These are phyloP conservation scores for Cryptosporidium meleagridis DNA, from an alignment of 169 alveolate genomes.

Conservation along the genomic window DNA sequence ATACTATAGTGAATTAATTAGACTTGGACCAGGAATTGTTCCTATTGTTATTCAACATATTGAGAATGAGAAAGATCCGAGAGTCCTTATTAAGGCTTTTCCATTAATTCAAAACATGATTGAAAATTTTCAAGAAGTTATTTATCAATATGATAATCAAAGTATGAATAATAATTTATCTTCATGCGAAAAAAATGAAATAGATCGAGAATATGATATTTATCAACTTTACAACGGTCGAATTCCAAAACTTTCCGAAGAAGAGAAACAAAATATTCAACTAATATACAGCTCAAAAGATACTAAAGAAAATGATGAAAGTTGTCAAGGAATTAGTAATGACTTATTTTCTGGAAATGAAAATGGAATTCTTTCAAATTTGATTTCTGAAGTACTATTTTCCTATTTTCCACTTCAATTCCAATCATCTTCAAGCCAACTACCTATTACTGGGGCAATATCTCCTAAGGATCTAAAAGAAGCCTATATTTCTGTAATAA, in stretches of 20 bases:
- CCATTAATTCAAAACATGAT: constrained; percentile 25
- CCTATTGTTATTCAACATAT: constrained; percentile 62
- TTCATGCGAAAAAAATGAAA: neutral
- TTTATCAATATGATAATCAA: constrained; percentile 20
- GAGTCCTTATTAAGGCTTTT: constrained; percentile 51
- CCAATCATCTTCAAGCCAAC: constrained; percentile 19
- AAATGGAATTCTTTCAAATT: constrained; percentile 22
- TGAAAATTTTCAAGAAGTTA: constrained; percentile 11
- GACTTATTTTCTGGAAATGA: neutral
- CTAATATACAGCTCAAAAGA: neutral
- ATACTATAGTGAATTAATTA: neutral
- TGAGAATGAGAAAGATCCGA: constrained; percentile 65
- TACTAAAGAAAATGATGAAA: neutral
- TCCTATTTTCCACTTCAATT: constrained; percentile 61
- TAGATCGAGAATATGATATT: neutral
- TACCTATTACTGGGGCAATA: neutral
- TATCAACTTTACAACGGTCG: constrained; percentile 39
- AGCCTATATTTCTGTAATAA: constrained; percentile 24
- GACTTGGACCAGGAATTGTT: constrained; percentile 65
- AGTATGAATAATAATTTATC: neutral
- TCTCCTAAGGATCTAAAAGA: constrained; percentile 38
- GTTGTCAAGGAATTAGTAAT: neutral
- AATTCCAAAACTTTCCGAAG: constrained; percentile 15
- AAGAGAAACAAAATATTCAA: neutral
- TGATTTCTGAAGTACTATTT: constrained; percentile 51